Conservation (phyloP, 2,329 filamentous ascomycete species). For the Anthostomella pinea region DNA sequence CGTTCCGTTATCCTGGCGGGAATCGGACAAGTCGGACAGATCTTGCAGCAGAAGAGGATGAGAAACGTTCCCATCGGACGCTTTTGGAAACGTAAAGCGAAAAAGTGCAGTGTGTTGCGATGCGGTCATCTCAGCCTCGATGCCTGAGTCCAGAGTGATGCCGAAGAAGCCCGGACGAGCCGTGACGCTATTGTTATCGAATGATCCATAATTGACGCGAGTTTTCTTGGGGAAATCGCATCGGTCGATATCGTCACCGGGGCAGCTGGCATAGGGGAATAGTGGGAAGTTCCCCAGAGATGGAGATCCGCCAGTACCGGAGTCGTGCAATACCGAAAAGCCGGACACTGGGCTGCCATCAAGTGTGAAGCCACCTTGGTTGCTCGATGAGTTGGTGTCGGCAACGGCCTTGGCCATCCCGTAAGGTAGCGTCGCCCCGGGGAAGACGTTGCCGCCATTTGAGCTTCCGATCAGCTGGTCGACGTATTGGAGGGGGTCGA, state of each 20-base stretch:
- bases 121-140: conserved; percentile 65
- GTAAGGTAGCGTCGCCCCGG: conserved; percentile 38
- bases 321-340: conserved; percentile 58
- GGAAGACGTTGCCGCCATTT: conserved; percentile 46
- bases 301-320: conserved; percentile 54
- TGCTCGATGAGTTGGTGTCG: conserved; percentile 51
- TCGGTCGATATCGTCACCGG: conserved; percentile 56
- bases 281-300: conserved; percentile 73
- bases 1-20: conserved; percentile 55
- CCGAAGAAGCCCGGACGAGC: conserved; percentile 65
- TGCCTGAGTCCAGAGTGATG: conserved; percentile 54
- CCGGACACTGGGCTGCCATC: conserved; percentile 49
- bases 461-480: conserved; percentile 53
- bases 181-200: conserved; percentile 48
- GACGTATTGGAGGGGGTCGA: conserved; percentile 42
- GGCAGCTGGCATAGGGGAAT: conserved; percentile 63
- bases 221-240: conserved; percentile 57
- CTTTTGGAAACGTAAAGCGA: conserved; percentile 58
- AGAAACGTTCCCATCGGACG: conserved; percentile 35
- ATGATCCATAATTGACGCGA: conserved; percentile 40
- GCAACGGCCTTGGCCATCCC: conserved; percentile 56
- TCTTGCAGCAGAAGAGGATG: conserved; percentile 65
- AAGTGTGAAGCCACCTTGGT: conserved; percentile 56
- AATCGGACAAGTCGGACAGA: conserved; percentile 60
- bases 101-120: conserved; percentile 66